A percentile compares a stretch with the other conserved stretches of the same genome.
Conservation (phyloP, 306 rosid genomes). For the Aeschynomene evenia region DNA sequence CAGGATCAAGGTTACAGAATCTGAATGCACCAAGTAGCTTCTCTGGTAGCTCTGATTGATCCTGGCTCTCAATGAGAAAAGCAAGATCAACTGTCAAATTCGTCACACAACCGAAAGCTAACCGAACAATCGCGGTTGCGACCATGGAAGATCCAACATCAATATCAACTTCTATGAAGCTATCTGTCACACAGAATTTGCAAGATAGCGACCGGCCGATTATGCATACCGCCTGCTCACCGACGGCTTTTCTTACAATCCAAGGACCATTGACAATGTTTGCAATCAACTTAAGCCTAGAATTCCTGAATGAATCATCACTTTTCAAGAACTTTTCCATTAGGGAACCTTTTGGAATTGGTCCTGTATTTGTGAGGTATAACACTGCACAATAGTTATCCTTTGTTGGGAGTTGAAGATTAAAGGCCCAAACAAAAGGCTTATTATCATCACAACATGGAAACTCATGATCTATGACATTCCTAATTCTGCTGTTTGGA, state of each 20-base stretch:
- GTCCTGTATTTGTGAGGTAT: constrained; percentile 58
- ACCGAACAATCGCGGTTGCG: constrained; percentile 79
- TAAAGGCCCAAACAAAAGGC: constrained; percentile 88
- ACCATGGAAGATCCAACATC: constrained; percentile 87
- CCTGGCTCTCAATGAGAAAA: constrained; percentile 75
- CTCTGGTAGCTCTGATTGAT: constrained; percentile 81
- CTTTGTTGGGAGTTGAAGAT: constrained; percentile 71
- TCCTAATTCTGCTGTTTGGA: constrained; percentile 60
- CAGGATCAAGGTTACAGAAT: constrained; percentile 68
- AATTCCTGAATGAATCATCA: constrained; percentile 63
- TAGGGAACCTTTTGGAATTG: constrained; percentile 59
- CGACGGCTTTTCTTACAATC: constrained; percentile 69
- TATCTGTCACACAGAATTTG: constrained; percentile 47
- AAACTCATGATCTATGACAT: constrained; percentile 60
- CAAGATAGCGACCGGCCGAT: constrained; percentile 78
- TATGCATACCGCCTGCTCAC: constrained; percentile 74
- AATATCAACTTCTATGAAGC: constrained; percentile 65
- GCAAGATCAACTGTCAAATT: constrained; percentile 73
- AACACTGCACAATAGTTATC: constrained; percentile 68
- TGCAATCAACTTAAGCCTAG: constrained; percentile 89
- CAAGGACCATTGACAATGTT: constrained; percentile 73
- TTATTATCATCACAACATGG: constrained; percentile 47
- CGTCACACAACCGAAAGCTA: constrained; percentile 75
- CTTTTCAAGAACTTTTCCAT: constrained; percentile 77
- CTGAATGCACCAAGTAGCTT: constrained; percentile 71